Evolutionary conservation across 2,329 filamentous ascomycete genomes (phyloP).

Genomic region (Hirsutella thompsonii): DNA sequence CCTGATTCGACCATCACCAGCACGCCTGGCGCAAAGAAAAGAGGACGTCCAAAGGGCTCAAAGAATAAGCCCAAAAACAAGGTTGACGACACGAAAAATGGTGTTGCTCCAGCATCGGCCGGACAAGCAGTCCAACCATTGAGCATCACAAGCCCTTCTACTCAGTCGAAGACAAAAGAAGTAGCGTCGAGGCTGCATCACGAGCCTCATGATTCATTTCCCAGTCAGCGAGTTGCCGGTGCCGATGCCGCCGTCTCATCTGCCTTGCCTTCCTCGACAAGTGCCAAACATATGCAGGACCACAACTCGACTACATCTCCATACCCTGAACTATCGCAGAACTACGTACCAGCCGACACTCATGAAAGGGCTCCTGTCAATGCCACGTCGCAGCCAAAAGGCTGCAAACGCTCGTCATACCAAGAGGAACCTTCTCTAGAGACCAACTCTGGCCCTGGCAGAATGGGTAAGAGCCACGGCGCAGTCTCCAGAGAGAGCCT

Average conservation of each 20-base stretch:
- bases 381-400: background rate
- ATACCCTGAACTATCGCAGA: no score
- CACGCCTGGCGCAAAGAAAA: constrained; percentile 15
- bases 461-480: constrained; percentile 1
- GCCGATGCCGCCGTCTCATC: no score
- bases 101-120: background rate
- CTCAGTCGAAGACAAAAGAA: background rate
- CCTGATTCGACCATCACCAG: constrained; percentile 7
- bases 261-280: background rate
- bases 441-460: background rate
- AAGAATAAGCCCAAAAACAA: constrained; percentile 26
- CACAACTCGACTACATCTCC: no score
- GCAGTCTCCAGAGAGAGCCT: constrained; percentile 4
- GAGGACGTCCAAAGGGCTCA: constrained; percentile 31
- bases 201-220: background rate
- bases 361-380: background rate
- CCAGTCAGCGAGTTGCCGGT: no score
- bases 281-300: background rate
- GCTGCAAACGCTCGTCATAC: background rate
- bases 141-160: constrained; percentile 2
- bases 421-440: background rate
- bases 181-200: background rate
- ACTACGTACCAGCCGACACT: no score
- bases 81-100: constrained; percentile 2
- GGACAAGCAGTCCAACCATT: background rate